phyloP scores from a whole-genome alignment of 1,139 yeast genomes.

The Yamadazyma siamensis region DNA sequence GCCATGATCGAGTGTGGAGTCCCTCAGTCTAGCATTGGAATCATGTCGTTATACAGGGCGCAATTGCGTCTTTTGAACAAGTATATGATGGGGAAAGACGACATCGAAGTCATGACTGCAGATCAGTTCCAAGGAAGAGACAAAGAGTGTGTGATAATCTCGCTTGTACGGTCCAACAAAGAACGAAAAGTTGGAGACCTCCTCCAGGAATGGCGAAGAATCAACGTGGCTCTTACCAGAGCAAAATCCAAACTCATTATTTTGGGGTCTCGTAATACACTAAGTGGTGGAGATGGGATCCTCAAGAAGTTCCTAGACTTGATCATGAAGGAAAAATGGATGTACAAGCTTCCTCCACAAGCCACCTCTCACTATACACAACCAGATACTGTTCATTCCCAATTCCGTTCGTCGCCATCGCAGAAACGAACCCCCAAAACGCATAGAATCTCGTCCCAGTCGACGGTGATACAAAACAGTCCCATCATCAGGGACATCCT shows the following conservation, averaged over 20 bases:
- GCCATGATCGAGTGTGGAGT: conserved; percentile 63
- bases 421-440: conserved; percentile 2
- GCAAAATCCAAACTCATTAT: conserved; percentile 81
- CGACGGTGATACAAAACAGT: conserved; percentile 17
- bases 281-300: conserved; percentile 48
- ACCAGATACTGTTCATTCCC: conserved; percentile 20
- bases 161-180: conserved; percentile 78
- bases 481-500: conserved; percentile 25
- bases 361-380: conserved; percentile 26
- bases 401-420: neutral
- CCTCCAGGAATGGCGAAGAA: conserved; percentile 83
- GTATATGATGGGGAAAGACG: conserved; percentile 34
- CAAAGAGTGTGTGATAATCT: conserved; percentile 82
- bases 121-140: conserved; percentile 97
- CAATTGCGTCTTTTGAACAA: conserved; percentile 61
- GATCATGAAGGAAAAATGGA: conserved; percentile 62
- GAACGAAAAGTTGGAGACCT: conserved; percentile 72
- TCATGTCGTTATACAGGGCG: conserved; percentile 84
- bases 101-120: conserved; percentile 81
- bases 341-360: conserved; percentile 47
- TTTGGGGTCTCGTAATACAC: conserved; percentile 71
- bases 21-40: conserved; percentile 60
- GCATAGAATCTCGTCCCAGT: conserved; percentile 5
- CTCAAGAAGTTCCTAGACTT: conserved; percentile 62
- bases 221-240: conserved; percentile 92